A percentile compares a stretch with the other conserved stretches of the same genome.
Conservation (phyloP, 139 green algal genomes). For the Coelastrella sp. region DNA sequence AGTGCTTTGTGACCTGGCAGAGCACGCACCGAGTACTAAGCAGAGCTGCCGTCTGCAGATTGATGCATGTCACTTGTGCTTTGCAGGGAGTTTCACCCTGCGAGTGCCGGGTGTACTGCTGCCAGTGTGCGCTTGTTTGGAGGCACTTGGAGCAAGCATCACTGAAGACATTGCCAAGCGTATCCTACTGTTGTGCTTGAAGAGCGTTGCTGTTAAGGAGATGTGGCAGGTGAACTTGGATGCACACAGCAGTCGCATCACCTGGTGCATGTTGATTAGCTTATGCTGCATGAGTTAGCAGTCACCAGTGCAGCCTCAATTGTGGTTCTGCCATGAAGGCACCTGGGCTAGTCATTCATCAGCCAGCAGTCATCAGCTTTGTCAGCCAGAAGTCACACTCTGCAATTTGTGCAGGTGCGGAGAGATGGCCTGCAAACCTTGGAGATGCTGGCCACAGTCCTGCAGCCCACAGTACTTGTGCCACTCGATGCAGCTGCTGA, state of each 20-base stretch:
- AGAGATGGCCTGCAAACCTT: conserved; percentile 4
- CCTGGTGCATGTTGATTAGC: no score
- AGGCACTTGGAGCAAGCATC: conserved; percentile 13
- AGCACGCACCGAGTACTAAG: neutral
- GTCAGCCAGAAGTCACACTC: no score
- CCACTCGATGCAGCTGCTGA: neutral
- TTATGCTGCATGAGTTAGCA: no score
- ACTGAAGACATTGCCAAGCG: neutral
- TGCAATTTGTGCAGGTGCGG: conserved; percentile 11
- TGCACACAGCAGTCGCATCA: no score
- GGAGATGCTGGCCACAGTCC: neutral
- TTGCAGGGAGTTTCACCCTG: neutral
- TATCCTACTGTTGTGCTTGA: conserved; percentile 9
- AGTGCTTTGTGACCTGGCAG: neutral
- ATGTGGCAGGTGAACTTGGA: conserved; percentile 22
- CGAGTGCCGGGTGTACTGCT: conserved; percentile 1
- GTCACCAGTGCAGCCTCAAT: no score
- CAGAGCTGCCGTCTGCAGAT: no score
- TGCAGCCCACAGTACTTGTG: neutral
- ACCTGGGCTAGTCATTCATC: no score
- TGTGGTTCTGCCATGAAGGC: no score
- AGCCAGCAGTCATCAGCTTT: neutral
- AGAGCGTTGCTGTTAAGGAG: neutral
- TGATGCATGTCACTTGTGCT: neutral
- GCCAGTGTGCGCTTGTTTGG: conserved; percentile 26